Evolutionary conservation across 2,329 filamentous ascomycete species (phyloP), one percentile per base, ranked within the genome.

Genomic region (Onygenales sp.): DNA sequence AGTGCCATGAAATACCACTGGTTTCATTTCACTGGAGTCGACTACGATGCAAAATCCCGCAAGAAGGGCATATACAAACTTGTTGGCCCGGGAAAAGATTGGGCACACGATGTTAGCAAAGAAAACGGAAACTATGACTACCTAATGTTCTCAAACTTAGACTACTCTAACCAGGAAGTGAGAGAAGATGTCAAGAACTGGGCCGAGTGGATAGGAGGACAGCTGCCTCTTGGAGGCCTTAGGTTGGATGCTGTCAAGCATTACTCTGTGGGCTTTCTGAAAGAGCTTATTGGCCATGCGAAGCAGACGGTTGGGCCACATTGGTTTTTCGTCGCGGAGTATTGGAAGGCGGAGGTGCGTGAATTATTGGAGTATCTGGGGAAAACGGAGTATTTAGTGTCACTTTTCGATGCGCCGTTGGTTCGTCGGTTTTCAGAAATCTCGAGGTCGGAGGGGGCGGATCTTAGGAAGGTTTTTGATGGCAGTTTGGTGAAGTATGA

Each of bases 161-260:
- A 88, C 65, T 85, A 85, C 64, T 67, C 71, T 2, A 77, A 86
- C 54, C 74, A 75, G 0, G 84, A 86, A 59, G 85, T 88, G 8
- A 73, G 76, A 36, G 66, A 76, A 3, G 86, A 88, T 58, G 77
- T 87, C 3, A 72, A 84, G 52, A 74, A 76, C 49, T 88, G 85
- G 86, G 82, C 81, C 2, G 70, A 77, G 4, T 89, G 86, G 86
- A 74, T 89, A 53, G 76, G 78, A 1, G 70, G 78, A 5, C 73
- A 83, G 55, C 63, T 87, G 0, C 78, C 79, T 0, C 70, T 88
- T 9, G 75, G 77, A 56, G 85, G 85, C 1, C 83, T 88, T 65
- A 76, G 86, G 14, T 77, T 88, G 49, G 86, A 89, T 64, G 86
- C 85, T 10, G 81, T 84, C 33, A 86, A 87, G 68, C 86, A 89